Base-by-base conservation (phyloP, 228 moss, liverwort and hornwort species). In the Sphagnum fallax region DNA sequence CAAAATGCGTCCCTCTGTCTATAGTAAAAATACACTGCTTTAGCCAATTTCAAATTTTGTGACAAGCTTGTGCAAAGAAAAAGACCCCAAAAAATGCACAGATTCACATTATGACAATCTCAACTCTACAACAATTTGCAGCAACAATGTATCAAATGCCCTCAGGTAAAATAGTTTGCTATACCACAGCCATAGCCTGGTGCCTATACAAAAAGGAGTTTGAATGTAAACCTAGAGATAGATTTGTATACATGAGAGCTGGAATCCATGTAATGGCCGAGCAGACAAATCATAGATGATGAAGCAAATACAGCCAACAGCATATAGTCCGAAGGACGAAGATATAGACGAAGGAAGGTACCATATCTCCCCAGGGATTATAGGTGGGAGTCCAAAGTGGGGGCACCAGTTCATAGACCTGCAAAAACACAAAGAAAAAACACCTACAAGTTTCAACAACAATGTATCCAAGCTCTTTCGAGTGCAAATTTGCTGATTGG, bases 371-470 rank as follows among this genome's bases (percentile, higher is more conserved):
- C 93, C 90, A 93, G 4, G 90, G 93, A 69, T 78, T 87, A 5
- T 81, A 78, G 69, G 74, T 83, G 16, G 62, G 55, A 78, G 79
- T 84, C 73, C 69, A 82, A 66, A 90, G 81, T 16, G 74, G 83
- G 52, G 95, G 95, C 57, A 87, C 82, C 64, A 95, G 80, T 82
- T 95, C 95, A 61, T 89, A 85, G 70, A 95, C 92, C 95, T 95
- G 89, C 49, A 69, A 75, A 65, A 62, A 61, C 70, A 64, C 14
- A 32, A 32, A 32, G 13, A 8, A 0, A 0, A 12, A 47, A 8
- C 3, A 49, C 50, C 11, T 51, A 6, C 10, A 51, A 61, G 70
- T 5, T 51, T 6, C 48, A 8, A 49, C 14, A 5, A 16, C 13
- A 55, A 50, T 11, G 15, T 1, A 11, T 11, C 11, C 59, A 10